Percentiles rank a stretch among this genome's conserved stretches.
phyloP scores from a whole-genome alignment of 352 stramenopile species.

The Pythium scleroteichum region DNA sequence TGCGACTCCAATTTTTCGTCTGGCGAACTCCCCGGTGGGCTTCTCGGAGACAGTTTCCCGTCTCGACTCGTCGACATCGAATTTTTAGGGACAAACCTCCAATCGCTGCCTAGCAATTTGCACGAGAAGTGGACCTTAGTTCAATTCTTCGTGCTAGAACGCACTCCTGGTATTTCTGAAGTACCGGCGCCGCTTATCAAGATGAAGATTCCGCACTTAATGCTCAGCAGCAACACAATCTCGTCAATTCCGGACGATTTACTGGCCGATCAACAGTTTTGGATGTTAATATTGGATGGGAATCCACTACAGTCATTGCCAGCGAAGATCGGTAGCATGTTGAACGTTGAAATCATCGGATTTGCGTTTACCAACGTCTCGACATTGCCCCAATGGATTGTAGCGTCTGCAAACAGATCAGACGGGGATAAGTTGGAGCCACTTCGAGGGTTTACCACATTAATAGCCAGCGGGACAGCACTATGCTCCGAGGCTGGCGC shows the following conservation, averaged over 20 bases:
- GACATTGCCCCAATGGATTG: slow-evolving; percentile 2
- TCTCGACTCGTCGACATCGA: slow-evolving; percentile 11
- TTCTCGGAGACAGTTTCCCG: slow-evolving; percentile 8
- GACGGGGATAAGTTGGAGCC: too few species aligned
- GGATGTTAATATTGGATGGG: slow-evolving; percentile 13
- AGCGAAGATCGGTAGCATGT: slow-evolving; percentile 1
- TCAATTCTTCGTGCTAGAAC: slow-evolving; percentile 21
- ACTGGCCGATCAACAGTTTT: slow-evolving; percentile 7
- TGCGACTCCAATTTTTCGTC: slow-evolving; percentile 11
- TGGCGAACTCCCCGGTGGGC: slow-evolving; percentile 1
- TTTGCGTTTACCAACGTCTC: slow-evolving; percentile 7
- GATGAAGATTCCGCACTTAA: slow-evolving; percentile 17
- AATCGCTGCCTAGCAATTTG: background rate
- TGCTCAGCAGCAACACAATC: slow-evolving; percentile 16
- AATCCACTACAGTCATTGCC: slow-evolving; percentile 11
- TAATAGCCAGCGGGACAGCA: slow-evolving; percentile 2
- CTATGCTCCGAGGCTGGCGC: slow-evolving; percentile 7
- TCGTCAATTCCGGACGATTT: slow-evolving; percentile 1
- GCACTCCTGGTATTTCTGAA: background rate
- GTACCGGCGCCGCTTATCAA: slow-evolving; percentile 8
- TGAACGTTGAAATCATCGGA: background rate
- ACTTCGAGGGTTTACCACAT: too few species aligned
- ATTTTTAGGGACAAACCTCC: slow-evolving; percentile 22
- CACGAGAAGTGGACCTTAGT: slow-evolving; percentile 10
- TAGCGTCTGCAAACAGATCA: too few species aligned